Percentiles rank a stretch among this genome's conserved stretches.
phyloP scores from a whole-genome alignment of 1,284 basidiomycete species.

The Earliella scabrosa region DNA sequence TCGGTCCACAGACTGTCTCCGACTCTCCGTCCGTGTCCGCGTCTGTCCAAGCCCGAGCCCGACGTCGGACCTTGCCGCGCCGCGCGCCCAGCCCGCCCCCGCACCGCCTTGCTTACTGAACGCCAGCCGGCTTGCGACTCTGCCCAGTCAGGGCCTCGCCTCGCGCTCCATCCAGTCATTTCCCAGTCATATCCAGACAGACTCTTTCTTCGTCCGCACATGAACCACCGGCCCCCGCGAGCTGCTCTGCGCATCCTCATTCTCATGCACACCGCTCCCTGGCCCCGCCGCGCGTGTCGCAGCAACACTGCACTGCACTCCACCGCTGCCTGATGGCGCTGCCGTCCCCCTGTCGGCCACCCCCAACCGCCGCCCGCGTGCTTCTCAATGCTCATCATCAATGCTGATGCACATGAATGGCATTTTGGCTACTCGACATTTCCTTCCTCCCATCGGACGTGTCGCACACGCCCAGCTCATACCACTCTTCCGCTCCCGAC shows the following conservation, averaged over 20 bases:
- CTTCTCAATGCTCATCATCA: constrained; percentile 3
- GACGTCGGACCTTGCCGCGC: constrained; percentile 8
- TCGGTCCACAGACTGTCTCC: constrained; percentile 3
- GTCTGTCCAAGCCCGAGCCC: background rate
- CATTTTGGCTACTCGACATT: background rate
- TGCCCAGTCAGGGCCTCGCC: too few species aligned
- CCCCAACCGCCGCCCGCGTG: background rate
- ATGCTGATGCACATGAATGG: background rate
- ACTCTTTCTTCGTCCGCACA: background rate
- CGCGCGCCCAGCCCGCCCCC: background rate
- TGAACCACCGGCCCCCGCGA: too few species aligned
- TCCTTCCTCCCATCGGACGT: too few species aligned
- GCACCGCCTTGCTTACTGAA: constrained; percentile 5
- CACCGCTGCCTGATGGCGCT: constrained; percentile 11
- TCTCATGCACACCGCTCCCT: too few species aligned
- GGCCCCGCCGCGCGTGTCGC: constrained; percentile 1
- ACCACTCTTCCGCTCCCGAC: too few species aligned
- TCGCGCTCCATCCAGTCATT: too few species aligned
- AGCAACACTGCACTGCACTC: constrained; percentile 4
- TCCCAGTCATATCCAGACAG: constrained; percentile 1
- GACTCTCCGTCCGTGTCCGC: background rate
- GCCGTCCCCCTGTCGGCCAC: constrained; percentile 1
- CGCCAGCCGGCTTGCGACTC: constrained; percentile 1
- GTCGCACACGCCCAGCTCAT: too few species aligned
- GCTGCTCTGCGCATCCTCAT: too few species aligned